Evolutionary conservation across 73 alveolate species (phyloP), one percentile per base, ranked within the genome.

Genomic region (Symbiodinium pilosum): DNA sequence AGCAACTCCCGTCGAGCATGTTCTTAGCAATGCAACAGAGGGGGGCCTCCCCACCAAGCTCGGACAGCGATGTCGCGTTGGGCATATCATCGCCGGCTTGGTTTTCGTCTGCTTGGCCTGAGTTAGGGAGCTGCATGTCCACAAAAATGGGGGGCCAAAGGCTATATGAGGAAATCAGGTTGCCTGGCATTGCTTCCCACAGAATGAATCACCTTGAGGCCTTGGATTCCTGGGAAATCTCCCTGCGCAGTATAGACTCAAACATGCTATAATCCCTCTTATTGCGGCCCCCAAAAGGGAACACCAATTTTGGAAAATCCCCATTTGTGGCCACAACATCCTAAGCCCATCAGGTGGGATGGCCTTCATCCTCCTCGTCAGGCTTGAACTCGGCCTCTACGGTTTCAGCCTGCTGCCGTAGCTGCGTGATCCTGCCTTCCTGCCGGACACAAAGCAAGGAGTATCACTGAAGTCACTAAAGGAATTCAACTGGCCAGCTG

Each of bases 391-490:
- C 77, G 77, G 21, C 30, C 40, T 68, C 87, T 30, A 91, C 5
- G 32, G 38, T 51, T 26, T 69, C 41, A 1, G 96, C 96, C 21
- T 91, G 64, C 52, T 69, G 40, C 52, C 77, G 75, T 30, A 91
- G 47, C 81, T 91, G 16, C 32, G 18, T 36, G 34, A 91, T 42
- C 36, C 44, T 56, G 18, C 77, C 87, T 26, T 8, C 96, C 96
- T 88, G 87, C 43, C 32, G 47, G 68, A 43, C 18, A 42, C 21
- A 44, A n/a, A 20, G n/a, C 21, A 21, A 12, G 71, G 71, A 21
- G 30, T 52, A 12, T 52, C 30, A 16, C 30, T 16, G 71, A 52
- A 12, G 30, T 16, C 30, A 12, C 71, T 21, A 12, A 21, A 21
- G 12, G 21, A 24, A 69, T 26, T 26, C 16, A 9, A 40, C 85